Evolutionary conservation across 768 basidiomycete genomes (phyloP).

Genomic region (Psilocybe cubensis): DNA sequence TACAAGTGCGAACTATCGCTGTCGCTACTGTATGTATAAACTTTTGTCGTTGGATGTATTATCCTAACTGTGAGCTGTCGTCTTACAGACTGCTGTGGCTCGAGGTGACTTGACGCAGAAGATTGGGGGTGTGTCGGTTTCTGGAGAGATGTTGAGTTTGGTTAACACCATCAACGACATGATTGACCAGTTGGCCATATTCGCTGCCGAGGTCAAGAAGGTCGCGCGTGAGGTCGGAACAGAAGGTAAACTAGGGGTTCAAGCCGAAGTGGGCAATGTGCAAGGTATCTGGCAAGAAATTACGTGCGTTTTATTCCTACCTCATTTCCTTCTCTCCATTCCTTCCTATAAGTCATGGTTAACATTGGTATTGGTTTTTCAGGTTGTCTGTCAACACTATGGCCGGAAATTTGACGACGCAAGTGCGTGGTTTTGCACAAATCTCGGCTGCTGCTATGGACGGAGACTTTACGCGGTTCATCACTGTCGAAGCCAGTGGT

Average conservation of each 20-base stretch:
- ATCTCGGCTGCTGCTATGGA: constrained; percentile 99
- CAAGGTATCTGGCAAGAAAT: constrained; percentile 99
- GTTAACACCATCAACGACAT: constrained; percentile 97
- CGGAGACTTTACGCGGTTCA: constrained; percentile 98
- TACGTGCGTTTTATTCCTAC: constrained; percentile 61
- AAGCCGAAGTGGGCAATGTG: constrained; percentile 95
- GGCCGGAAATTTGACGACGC: constrained; percentile 95
- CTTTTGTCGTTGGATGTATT: background rate
- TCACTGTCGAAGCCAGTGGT: constrained; percentile 97
- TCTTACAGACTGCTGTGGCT: constrained; percentile 78
- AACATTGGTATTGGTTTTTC: background rate
- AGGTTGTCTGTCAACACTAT: constrained; percentile 97
- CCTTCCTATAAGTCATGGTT: background rate
- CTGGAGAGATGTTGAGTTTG: constrained; percentile 94
- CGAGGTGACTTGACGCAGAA: constrained; percentile 93
- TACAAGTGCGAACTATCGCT: constrained; percentile 93
- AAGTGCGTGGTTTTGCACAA: constrained; percentile 98
- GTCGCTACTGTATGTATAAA: constrained; percentile 74
- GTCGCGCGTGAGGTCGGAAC: constrained; percentile 98
- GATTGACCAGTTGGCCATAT: constrained; percentile 62
- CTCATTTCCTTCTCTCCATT: background rate
- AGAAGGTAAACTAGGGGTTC: constrained; percentile 97
- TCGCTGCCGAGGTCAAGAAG: constrained; percentile 77
- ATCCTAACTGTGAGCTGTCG: background rate
- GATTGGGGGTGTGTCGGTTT: constrained; percentile 89